Evolutionary conservation across 2,329 filamentous ascomycete genomes (phyloP).

Genomic region (Podosphaera aphanis): DNA sequence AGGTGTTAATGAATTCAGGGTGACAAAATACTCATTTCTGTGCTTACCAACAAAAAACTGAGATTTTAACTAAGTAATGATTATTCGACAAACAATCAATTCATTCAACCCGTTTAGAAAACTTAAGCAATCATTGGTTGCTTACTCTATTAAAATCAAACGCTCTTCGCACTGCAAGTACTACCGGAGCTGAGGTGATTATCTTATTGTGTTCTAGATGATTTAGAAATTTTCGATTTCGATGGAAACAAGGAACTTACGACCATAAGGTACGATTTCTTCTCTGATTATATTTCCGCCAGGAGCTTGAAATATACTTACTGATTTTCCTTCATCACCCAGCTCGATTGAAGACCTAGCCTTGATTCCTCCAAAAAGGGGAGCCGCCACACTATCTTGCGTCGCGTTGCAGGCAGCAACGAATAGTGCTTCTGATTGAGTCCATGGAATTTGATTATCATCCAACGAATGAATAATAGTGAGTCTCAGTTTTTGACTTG

Average conservation of each 20-base stretch:
- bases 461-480: conserved; percentile 59
- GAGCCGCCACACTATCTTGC: conserved; percentile 15
- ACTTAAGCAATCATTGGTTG: no score
- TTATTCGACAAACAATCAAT: no score
- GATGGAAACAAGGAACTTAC: conserved; percentile 8
- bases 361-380: conserved; percentile 13
- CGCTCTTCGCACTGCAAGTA: conserved; percentile 22
- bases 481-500: conserved; percentile 34
- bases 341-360: conserved; percentile 13
- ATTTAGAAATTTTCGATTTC: conserved; percentile 5
- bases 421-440: conserved; percentile 42
- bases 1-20: no score
- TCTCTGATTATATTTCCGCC: conserved; percentile 15
- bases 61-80: no score
- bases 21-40: no score
- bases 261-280: conserved; percentile 14
- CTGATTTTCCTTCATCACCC: conserved; percentile 14
- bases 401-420: conserved; percentile 31
- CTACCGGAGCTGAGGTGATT: conserved; percentile 38
- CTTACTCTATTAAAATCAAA: not conserved
- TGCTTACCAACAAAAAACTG: no score
- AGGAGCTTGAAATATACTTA: conserved; percentile 14
- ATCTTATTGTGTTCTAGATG: conserved; percentile 43
- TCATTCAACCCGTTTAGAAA: no score
- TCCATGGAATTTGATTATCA: conserved; percentile 62